These are phyloP conservation scores for Rhododendron simsii DNA, from an alignment of 148 eudicot genomes.

Conservation along the genomic window DNA sequence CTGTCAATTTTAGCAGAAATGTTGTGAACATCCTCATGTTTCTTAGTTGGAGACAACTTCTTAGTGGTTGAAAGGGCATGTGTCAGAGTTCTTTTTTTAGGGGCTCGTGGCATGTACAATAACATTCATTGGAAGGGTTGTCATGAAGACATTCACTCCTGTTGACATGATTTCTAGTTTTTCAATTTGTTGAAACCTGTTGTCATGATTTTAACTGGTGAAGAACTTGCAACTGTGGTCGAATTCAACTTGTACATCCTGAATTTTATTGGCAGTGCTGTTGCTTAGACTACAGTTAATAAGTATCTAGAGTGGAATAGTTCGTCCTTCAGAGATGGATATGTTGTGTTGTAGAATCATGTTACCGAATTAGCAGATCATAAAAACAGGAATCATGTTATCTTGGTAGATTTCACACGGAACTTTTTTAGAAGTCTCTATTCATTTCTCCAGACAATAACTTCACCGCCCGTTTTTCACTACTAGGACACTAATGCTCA, in stretches of 20 bases:
- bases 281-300: not conserved
- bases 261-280: not conserved
- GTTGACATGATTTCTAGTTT: not conserved
- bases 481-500: not conserved
- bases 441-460: not conserved
- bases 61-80: not conserved
- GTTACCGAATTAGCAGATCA: not conserved
- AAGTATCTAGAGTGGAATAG: not conserved
- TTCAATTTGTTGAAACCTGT: not conserved
- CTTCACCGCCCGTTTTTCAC: not conserved
- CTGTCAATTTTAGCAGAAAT: not conserved
- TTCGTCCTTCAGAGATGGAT: not conserved
- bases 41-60: not conserved
- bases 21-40: not conserved
- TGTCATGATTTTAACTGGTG: not conserved
- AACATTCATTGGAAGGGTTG: not conserved
- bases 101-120: not conserved
- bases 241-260: not conserved
- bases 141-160: not conserved
- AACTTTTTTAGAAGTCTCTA: not conserved
- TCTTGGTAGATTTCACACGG: constrained; percentile 7
- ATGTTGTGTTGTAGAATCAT: not conserved
- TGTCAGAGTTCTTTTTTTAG: not conserved
- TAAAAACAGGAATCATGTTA: not conserved
- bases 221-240: not conserved